phyloP scores from a whole-genome alignment of 139 green algal genomes.

The Chlorella sp. region DNA sequence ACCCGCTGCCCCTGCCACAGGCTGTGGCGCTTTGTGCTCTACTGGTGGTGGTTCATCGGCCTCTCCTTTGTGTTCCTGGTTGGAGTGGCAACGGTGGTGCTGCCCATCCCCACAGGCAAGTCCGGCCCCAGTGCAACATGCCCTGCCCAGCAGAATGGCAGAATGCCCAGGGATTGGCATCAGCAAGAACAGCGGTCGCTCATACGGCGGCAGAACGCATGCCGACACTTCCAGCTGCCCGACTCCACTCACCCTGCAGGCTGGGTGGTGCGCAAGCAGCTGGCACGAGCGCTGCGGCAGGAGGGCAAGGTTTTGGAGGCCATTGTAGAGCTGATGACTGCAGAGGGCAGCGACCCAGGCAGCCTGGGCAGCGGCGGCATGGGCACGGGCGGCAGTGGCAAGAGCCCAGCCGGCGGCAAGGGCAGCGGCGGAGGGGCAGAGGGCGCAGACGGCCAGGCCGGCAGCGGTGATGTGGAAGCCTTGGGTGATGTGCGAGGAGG shows the following conservation, averaged over 20 bases:
- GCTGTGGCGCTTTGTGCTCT: constrained; percentile 13
- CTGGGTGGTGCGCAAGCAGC: constrained; percentile 31
- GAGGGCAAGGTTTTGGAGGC: constrained; percentile 22
- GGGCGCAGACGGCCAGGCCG: too few relatives aligned
- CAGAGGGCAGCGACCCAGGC: not conserved
- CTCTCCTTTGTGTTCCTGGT: not conserved
- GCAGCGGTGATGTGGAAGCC: too few relatives aligned
- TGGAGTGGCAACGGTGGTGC: not conserved
- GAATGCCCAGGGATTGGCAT: too few relatives aligned
- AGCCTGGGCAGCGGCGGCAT: not conserved
- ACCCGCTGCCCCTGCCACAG: not conserved
- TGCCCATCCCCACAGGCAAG: not conserved
- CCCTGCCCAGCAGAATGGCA: too few relatives aligned
- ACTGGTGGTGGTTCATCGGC: constrained; percentile 33
- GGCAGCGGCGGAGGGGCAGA: not conserved
- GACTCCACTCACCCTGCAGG: not conserved
- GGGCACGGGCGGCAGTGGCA: not conserved
- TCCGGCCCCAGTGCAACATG: too few relatives aligned
- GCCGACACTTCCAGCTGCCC: too few relatives aligned
- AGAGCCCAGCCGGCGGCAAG: not conserved
- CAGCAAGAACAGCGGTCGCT: too few relatives aligned
- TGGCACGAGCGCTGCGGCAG: constrained; percentile 9
- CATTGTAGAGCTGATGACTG: not conserved
- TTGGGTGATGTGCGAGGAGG: too few relatives aligned
- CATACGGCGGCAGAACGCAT: too few relatives aligned